Conservation (phyloP, 2,329 filamentous ascomycete species). For the Chrysoporthe austroafricana region DNA sequence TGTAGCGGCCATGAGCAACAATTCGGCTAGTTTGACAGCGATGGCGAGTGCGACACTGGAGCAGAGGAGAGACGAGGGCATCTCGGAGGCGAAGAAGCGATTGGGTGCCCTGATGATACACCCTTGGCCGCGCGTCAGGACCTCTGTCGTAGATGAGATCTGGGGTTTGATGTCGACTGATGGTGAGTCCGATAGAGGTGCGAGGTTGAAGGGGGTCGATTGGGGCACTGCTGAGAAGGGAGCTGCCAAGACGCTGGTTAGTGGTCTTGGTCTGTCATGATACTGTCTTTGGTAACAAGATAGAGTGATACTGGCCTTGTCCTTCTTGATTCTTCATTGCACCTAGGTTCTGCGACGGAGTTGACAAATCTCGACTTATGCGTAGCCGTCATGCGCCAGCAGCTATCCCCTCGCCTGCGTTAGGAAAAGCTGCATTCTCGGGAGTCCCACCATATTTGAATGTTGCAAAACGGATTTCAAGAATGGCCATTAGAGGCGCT, state of each 20-base stretch:
- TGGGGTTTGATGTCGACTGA: constrained; percentile 49
- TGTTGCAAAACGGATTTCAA: too few species aligned
- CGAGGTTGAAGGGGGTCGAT: constrained; percentile 55
- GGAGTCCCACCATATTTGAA: too few species aligned
- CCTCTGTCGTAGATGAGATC: constrained; percentile 62
- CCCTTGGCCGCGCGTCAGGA: constrained; percentile 77
- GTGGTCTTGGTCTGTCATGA: constrained; percentile 44
- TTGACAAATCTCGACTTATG: too few species aligned
- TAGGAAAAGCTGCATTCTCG: too few species aligned
- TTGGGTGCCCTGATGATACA: constrained; percentile 75
- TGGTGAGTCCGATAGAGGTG: constrained; percentile 35
- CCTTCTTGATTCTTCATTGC: neutral
- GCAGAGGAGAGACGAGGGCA: constrained; percentile 45
- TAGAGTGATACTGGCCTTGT: neutral
- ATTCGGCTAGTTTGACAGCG: constrained; percentile 17
- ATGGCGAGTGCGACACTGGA: constrained; percentile 31
- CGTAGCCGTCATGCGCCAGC: too few species aligned
- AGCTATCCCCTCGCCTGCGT: too few species aligned
- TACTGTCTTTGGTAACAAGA: neutral
- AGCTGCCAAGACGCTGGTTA: constrained; percentile 47
- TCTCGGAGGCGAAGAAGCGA: constrained; percentile 65
- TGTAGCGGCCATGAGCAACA: constrained; percentile 52
- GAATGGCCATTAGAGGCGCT: too few species aligned
- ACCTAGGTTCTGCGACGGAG: too few species aligned
- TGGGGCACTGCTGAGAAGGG: constrained; percentile 59